These are phyloP conservation scores for Botrytis medusae DNA, from an alignment of 2,329 filamentous ascomycete species.

Conservation along the genomic window DNA sequence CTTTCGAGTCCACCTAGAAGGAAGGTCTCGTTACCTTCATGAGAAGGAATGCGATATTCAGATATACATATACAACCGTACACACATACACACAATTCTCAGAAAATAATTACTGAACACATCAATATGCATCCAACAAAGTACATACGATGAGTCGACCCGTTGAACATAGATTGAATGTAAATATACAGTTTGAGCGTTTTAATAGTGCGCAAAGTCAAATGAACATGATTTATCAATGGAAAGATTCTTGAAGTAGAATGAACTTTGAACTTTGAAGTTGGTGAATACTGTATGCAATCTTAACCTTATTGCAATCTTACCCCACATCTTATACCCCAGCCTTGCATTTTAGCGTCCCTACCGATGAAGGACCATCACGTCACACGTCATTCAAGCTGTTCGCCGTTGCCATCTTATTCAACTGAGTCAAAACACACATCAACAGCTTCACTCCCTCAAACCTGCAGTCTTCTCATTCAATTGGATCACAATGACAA, in stretches of 20 bases:
- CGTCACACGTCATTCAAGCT: background rate
- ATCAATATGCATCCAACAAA: background rate
- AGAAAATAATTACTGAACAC: background rate
- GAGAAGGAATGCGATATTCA: background rate
- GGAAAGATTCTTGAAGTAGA: background rate
- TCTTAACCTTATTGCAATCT: too few relatives aligned
- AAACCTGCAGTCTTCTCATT: background rate
- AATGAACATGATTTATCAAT: background rate
- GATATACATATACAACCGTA: background rate
- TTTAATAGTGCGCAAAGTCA: background rate
- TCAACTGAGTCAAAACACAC: background rate
- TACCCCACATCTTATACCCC: background rate
- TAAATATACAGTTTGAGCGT: background rate
- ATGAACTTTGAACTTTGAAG: background rate
- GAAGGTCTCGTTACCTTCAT: too few relatives aligned
- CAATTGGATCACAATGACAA: background rate
- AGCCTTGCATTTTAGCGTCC: background rate
- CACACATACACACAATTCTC: background rate
- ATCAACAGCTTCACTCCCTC: background rate
- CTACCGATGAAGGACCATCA: background rate
- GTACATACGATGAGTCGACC: background rate
- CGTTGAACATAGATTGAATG: background rate
- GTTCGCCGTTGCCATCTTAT: background rate
- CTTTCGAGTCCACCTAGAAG: background rate
- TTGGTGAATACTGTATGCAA: too few relatives aligned